Evolutionary conservation across 1,284 basidiomycete genomes (phyloP), one percentile per base, ranked within the genome.

Genomic region (Cutaneotrichosporon arboriforme): DNA sequence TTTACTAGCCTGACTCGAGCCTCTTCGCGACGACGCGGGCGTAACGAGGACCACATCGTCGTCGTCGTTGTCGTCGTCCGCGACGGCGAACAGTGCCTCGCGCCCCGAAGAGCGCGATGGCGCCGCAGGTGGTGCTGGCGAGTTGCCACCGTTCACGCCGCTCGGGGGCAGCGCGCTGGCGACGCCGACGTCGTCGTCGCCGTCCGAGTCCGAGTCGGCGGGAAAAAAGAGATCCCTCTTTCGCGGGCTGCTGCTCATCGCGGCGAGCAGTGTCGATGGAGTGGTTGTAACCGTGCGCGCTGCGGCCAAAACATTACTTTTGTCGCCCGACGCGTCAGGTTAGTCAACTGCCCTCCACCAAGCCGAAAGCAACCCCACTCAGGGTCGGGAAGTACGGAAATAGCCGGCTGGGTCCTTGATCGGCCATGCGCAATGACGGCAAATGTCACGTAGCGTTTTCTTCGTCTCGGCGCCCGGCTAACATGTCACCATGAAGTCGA

Each of bases 161-260:
- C 35, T 34, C 20, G 42, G 10, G 7, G 26, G 22, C n/a, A 22
- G 14, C 23, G 20, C 12, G 33, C 4, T 26, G 22, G 36, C 2
- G 14, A 10, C 4, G 23, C n/a, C 22, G 46, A 14, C 23, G 31
- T 22, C 36, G 22, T 18, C 31, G n/a, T 52, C 54, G 4, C 49
- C 52, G 13, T 54, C 54, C 23, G 51, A 52, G 44, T 60, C 59
- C 9, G 58, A 57, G 26, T 60, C 58, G n/a, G 55, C 55, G 15
- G 59, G 55, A 38, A 60, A 60, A 55, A 60, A 60, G 36, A 60
- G 53, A 26, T 49, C 53, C 17, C 52, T 23, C 15, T 31, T 49
- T n/a, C 46, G 37, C 46, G 51, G 46, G 44, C 43, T 51, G 44
- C 43, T 51, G 43, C 43, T 45, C 43, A 45, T 45, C 17, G 9